Conservation (phyloP, 805 yeast species). For the Barnettozyma populi region DNA sequence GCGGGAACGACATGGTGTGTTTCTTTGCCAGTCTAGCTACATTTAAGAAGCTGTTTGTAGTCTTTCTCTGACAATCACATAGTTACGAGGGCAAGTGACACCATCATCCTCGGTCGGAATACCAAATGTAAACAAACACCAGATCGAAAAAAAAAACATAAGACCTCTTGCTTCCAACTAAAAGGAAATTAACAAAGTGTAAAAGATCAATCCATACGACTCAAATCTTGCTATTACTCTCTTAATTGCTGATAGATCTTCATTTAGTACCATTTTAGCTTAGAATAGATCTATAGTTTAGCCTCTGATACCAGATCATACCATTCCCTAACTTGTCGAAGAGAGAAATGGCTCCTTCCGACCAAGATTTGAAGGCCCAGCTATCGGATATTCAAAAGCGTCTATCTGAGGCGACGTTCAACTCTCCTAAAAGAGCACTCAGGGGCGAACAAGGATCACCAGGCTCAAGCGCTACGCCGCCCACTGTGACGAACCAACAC, state of each 20-base stretch:
- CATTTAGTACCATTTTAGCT: neutral
- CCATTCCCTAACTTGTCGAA: neutral
- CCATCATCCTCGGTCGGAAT: neutral
- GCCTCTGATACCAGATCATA: neutral
- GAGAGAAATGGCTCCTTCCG: conserved; percentile 18
- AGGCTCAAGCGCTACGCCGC: neutral
- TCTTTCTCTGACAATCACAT: neutral
- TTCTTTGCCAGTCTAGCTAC: neutral
- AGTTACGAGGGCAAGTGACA: neutral
- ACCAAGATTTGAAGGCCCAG: conserved; percentile 35
- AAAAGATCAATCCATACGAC: neutral
- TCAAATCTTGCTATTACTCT: neutral
- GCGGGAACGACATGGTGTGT: conserved; percentile 44
- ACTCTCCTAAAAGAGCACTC: conserved; percentile 20
- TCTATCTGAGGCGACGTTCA: conserved; percentile 27
- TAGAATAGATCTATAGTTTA: neutral
- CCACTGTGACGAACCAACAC: neutral
- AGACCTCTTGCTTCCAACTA: neutral
- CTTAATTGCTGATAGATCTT: neutral
- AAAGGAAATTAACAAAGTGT: neutral
- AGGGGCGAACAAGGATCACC: conserved; percentile 8
- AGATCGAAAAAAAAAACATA: neutral
- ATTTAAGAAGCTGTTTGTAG: neutral
- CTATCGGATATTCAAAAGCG: conserved; percentile 38
- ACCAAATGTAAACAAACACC: neutral